Evolutionary conservation across 371 early-diverging fungal genomes (phyloP).

Genomic region (Chytridium lagenaria): DNA sequence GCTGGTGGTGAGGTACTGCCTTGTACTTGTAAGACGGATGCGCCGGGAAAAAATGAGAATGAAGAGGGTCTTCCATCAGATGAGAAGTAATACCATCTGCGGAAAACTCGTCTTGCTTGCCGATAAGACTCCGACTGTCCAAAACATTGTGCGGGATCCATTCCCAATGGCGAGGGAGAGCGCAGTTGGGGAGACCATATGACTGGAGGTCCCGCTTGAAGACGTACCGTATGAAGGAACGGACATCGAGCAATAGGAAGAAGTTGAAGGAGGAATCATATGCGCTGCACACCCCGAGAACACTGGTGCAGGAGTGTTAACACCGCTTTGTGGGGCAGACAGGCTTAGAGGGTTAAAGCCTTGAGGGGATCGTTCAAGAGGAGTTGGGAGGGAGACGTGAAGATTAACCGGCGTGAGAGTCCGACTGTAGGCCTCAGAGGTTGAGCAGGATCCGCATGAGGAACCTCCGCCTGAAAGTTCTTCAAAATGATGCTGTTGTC

Average conservation of each 20-base stretch:
- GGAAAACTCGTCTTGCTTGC: not conserved
- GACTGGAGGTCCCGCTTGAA: not conserved
- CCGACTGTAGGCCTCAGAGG: constrained; percentile 1
- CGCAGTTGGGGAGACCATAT: not conserved
- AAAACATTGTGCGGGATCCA: not conserved
- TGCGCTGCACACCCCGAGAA: not conserved
- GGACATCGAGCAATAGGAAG: too few species aligned
- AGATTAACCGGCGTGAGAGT: not conserved
- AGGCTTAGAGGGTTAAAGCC: not conserved
- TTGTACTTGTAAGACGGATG: not conserved
- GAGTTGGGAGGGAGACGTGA: not conserved
- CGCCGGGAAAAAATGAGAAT: not conserved
- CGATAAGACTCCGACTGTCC: not conserved
- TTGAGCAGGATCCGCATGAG: not conserved
- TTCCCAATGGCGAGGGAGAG: not conserved
- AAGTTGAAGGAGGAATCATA: too few species aligned
- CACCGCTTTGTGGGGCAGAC: not conserved
- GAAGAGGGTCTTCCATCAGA: not conserved
- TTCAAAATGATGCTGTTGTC: not conserved
- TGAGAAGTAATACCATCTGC: not conserved
- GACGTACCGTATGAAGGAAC: too few species aligned
- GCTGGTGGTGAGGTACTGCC: not conserved
- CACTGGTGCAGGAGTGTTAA: constrained; percentile 6
- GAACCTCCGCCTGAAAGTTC: not conserved
- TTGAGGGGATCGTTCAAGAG: not conserved